phyloP scores from a whole-genome alignment of 768 basidiomycete species.

The Ramaria rubella region DNA sequence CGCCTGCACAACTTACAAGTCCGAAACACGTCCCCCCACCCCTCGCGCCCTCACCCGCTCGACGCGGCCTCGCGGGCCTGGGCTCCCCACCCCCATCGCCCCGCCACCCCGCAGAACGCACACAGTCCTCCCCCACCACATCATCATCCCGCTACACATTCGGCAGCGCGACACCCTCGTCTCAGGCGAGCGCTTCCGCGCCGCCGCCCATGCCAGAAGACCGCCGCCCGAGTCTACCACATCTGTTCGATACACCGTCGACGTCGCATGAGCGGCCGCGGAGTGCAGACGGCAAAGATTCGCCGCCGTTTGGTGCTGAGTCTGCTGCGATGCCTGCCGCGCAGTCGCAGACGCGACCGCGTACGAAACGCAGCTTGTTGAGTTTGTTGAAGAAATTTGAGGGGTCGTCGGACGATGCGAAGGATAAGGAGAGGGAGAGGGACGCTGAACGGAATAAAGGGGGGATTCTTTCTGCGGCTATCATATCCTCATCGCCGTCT shows the following conservation, averaged over 20 bases:
- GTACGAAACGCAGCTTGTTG: slow-evolving; percentile 15
- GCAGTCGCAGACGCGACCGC: slow-evolving; percentile 5
- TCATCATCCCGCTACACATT: slow-evolving; percentile 6
- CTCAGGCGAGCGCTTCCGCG: not conserved
- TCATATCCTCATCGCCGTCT: not conserved
- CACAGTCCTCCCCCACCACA: not conserved
- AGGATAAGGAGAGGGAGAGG: not conserved
- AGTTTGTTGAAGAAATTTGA: slow-evolving; percentile 15
- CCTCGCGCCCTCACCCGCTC: not conserved
- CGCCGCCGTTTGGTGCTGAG: not conserved
- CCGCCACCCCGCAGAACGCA: not conserved
- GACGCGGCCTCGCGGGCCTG: not conserved
- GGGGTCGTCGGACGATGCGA: not conserved
- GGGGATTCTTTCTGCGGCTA: not conserved
- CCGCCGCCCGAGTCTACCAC: slow-evolving; percentile 2
- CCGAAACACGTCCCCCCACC: slow-evolving; percentile 2
- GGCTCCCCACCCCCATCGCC: not conserved
- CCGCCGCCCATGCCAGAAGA: not conserved
- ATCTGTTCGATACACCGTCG: not conserved
- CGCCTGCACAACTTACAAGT: not conserved
- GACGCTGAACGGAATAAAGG: not conserved
- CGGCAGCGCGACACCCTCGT: not conserved
- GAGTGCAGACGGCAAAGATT: not conserved
- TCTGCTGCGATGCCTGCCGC: not conserved
- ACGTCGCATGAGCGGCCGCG: not conserved